Conservation (phyloP, 2,329 filamentous ascomycete species). For the Phaeosphaeria sp. region DNA sequence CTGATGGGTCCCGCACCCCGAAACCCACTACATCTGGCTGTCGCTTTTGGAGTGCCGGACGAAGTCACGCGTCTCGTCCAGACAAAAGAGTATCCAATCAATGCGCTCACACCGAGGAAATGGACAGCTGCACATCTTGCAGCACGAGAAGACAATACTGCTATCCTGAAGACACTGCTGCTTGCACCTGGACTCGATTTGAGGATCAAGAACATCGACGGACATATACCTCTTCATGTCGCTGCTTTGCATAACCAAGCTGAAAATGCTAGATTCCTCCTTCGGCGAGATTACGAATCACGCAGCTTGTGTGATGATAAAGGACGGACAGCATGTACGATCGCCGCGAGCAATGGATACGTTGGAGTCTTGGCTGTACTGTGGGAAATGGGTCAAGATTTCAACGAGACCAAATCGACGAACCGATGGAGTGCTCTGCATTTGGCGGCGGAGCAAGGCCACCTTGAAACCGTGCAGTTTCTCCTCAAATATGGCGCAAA, state of each 20-base stretch:
- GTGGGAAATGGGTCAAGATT: conserved; percentile 16
- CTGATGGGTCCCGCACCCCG: conserved; percentile 19
- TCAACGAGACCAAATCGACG: conserved; percentile 16
- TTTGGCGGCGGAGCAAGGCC: conserved; percentile 18
- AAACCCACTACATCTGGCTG: conserved; percentile 26
- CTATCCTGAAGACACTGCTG: conserved; percentile 19
- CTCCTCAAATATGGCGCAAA: conserved; percentile 15
- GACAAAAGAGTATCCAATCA: conserved; percentile 25
- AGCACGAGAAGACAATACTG: conserved; percentile 17
- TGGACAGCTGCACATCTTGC: conserved; percentile 27
- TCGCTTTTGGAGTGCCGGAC: conserved; percentile 13
- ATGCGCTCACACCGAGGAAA: conserved; percentile 20
- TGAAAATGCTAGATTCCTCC: conserved; percentile 13
- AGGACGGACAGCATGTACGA: conserved; percentile 17
- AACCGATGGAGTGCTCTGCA: conserved; percentile 25
- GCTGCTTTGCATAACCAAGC: conserved; percentile 15
- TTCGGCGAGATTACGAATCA: conserved; percentile 10
- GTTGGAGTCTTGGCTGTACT: conserved; percentile 17
- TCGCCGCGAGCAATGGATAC: conserved; percentile 18
- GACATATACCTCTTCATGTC: conserved; percentile 21
- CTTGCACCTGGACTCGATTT: conserved; percentile 18
- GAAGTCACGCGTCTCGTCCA: conserved; percentile 18
- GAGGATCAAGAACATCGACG: conserved; percentile 19
- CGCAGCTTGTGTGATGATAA: conserved; percentile 12
- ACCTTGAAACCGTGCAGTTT: conserved; percentile 14